Conservation (phyloP, 164 flowering plant species). For the Cinnamomum chago region DNA sequence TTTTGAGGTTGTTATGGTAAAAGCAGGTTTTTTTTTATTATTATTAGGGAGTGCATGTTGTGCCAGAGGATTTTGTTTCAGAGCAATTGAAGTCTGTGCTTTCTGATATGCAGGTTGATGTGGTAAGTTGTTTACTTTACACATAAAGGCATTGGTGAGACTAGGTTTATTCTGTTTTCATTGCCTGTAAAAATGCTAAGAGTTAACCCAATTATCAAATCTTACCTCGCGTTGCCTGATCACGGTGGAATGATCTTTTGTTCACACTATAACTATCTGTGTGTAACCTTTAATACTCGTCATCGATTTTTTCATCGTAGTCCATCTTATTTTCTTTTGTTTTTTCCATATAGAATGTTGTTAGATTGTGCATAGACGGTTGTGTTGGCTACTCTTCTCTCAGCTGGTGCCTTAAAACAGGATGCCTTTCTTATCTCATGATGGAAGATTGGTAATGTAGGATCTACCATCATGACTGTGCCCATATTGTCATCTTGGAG, state of each 20-base stretch:
- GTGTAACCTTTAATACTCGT: too few species aligned
- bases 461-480: background rate
- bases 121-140: conserved; percentile 45
- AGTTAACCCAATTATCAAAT: background rate
- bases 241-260: background rate
- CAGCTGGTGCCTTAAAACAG: background rate
- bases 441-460: background rate
- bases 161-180: background rate
- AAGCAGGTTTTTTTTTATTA: background rate
- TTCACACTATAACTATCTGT: background rate
- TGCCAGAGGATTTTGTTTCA: conserved; percentile 67
- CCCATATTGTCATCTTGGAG: background rate
- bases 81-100: conserved; percentile 83
- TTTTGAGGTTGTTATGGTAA: background rate
- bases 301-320: background rate
- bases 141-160: background rate
- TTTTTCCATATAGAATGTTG: background rate
- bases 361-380: background rate
- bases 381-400: background rate
- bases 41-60: conserved; percentile 55
- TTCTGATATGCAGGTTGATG: conserved; percentile 89
- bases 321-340: background rate
- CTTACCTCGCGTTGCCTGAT: background rate
- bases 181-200: too few species aligned
- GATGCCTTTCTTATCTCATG: background rate